A percentile compares a stretch with the other conserved stretches of the same genome.
Evolutionary conservation across 1,284 basidiomycete species (phyloP).

Genomic region (Sanghuangporus baumii): DNA sequence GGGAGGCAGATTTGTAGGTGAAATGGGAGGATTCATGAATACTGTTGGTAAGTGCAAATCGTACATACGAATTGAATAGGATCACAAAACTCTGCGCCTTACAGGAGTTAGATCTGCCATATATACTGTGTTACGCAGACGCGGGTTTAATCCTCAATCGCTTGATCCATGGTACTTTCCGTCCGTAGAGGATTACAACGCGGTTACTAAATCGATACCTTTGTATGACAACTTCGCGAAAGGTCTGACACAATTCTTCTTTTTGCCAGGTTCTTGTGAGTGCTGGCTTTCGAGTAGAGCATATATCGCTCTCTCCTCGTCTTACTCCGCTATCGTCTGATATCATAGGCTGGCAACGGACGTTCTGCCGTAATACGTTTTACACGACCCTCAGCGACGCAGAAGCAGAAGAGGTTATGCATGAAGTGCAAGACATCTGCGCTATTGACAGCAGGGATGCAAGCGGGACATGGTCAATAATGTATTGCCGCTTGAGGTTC

Average conservation of each 20-base stretch:
- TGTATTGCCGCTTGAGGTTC: slow-evolving; percentile 70
- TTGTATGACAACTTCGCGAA: not conserved
- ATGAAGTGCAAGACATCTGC: slow-evolving; percentile 58
- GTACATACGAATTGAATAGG: slow-evolving; percentile 8
- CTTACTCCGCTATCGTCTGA: slow-evolving; percentile 60
- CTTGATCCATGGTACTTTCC: slow-evolving; percentile 86
- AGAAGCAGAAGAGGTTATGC: slow-evolving; percentile 55
- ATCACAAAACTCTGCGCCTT: not conserved
- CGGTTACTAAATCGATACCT: slow-evolving; percentile 32
- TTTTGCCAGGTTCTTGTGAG: slow-evolving; percentile 45
- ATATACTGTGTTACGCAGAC: slow-evolving; percentile 46
- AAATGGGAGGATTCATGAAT: slow-evolving; percentile 77
- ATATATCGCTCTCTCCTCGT: slow-evolving; percentile 61
- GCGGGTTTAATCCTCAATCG: slow-evolving; percentile 50
- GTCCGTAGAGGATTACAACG: slow-evolving; percentile 56
- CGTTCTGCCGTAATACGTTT: slow-evolving; percentile 59
- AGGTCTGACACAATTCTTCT: not conserved
- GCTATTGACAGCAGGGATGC: slow-evolving; percentile 53
- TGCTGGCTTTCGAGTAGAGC: slow-evolving; percentile 48
- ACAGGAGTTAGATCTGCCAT: slow-evolving; percentile 59
- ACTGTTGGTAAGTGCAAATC: slow-evolving; percentile 43
- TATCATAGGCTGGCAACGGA: slow-evolving; percentile 63
- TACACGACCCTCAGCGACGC: slow-evolving; percentile 38
- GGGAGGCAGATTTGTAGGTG: slow-evolving; percentile 66
- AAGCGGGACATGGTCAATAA: slow-evolving; percentile 59